A percentile compares a stretch with the other conserved stretches of the same genome.
phyloP scores from a whole-genome alignment of 2,329 filamentous ascomycete species.

The Trichoderma sp. region DNA sequence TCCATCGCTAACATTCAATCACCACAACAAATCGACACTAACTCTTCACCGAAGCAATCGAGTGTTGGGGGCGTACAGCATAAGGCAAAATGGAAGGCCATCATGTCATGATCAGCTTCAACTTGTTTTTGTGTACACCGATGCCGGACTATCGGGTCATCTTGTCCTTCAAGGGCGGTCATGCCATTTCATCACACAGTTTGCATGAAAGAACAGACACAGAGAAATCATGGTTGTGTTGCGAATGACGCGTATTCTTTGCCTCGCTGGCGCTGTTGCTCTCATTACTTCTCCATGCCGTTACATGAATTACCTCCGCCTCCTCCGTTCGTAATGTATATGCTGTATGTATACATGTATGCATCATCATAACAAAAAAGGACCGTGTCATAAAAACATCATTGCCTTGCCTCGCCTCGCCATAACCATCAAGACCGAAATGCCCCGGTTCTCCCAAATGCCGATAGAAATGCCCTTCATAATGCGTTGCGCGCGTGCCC shows the following conservation, averaged over 20 bases:
- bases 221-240: not conserved
- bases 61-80: conserved; percentile 6
- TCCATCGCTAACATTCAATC: too few relatives aligned
- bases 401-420: not conserved
- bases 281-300: conserved; percentile 14
- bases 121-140: not conserved
- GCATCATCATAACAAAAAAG: conserved; percentile 20
- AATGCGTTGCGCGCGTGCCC: conserved; percentile 12
- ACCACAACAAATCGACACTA: too few relatives aligned
- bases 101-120: not conserved
- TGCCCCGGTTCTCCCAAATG: not conserved
- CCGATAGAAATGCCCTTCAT: not conserved
- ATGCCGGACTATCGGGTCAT: not conserved
- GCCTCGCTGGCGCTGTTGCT: conserved; percentile 25
- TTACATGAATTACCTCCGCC: not conserved
- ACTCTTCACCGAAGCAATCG: not conserved
- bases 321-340: not conserved
- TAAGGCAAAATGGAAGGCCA: not conserved
- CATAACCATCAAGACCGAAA: not conserved
- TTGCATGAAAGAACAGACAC: not conserved
- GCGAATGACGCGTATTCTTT: not conserved
- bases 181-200: too few relatives aligned
- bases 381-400: conserved; percentile 18
- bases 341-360: conserved; percentile 12
- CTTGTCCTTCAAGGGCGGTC: not conserved